These are phyloP conservation scores for Pleurotus djamor DNA, from an alignment of 768 basidiomycete species.

Conservation along the genomic window DNA sequence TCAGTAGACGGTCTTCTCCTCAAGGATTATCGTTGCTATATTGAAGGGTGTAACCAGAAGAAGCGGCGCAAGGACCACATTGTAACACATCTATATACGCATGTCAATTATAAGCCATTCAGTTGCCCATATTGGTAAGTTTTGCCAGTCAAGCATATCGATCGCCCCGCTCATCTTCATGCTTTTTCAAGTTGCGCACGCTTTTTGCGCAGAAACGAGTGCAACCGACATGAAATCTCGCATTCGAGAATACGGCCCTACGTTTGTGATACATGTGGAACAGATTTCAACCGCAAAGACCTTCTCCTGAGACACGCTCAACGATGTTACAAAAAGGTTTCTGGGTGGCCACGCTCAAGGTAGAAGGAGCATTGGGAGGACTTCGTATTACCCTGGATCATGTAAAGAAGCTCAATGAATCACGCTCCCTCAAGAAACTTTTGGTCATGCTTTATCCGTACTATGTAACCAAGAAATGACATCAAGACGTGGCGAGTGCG, in stretches of 20 bases:
- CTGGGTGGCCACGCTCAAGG: conserved; percentile 29
- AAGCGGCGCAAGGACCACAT: conserved; percentile 79
- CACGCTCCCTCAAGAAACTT: not conserved
- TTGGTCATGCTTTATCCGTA: not conserved
- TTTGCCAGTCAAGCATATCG: not conserved
- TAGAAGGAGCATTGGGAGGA: not conserved
- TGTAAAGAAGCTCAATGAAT: not conserved
- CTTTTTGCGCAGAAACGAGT: conserved; percentile 76
- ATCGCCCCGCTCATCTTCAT: not conserved
- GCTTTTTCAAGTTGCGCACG: conserved; percentile 43
- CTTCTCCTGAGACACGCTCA: conserved; percentile 65
- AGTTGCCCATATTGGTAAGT: conserved; percentile 64
- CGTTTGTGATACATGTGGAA: conserved; percentile 53
- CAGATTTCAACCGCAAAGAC: conserved; percentile 66
- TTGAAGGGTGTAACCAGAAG: conserved; percentile 60
- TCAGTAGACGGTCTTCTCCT: conserved; percentile 54
- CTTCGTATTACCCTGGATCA: not conserved
- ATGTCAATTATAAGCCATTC: conserved; percentile 68
- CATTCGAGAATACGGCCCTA: conserved; percentile 62
- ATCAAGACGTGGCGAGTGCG: not conserved
- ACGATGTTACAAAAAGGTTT: conserved; percentile 24
- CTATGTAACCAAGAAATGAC: not conserved
- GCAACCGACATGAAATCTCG: conserved; percentile 70
- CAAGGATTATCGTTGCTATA: conserved; percentile 66
- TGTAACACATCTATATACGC: conserved; percentile 69